These are phyloP conservation scores for Silybum marianum DNA, from an alignment of 129 eudicot species.

Conservation along the genomic window DNA sequence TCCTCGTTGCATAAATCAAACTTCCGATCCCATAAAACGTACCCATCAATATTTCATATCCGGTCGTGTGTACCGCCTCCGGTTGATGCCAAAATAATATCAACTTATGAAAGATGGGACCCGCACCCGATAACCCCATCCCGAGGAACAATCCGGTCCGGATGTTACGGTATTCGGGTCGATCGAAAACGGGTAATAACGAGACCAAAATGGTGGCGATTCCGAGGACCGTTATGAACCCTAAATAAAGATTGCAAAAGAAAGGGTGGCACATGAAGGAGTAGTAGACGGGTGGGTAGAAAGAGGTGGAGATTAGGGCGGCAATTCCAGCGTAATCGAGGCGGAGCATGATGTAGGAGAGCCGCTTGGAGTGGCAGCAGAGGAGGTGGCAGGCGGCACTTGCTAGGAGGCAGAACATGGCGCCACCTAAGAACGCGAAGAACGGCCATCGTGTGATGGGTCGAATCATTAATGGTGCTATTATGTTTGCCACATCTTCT, in stretches of 20 bases:
- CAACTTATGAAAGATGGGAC: conserved; percentile 80
- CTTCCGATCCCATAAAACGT: conserved; percentile 82
- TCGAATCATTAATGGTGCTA: conserved; percentile 64
- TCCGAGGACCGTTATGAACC: conserved; percentile 79
- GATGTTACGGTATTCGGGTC: conserved; percentile 68
- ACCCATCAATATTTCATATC: conserved; percentile 93
- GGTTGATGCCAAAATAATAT: conserved; percentile 80
- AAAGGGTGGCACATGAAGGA: conserved; percentile 98
- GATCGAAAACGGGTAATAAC: conserved; percentile 79
- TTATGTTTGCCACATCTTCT: conserved; percentile 73
- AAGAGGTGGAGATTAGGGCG: conserved; percentile 92
- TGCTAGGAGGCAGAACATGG: conserved; percentile 91
- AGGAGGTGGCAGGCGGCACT: conserved; percentile 93
- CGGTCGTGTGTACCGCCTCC: conserved; percentile 84
- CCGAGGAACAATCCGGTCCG: conserved; percentile 76
- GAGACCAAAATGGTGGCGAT: conserved; percentile 65
- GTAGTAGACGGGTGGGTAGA: conserved; percentile 94
- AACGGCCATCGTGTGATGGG: conserved; percentile 98
- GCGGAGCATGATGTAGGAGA: conserved; percentile 87
- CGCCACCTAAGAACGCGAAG: conserved; percentile 94
- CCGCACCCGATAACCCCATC: conserved; percentile 92
- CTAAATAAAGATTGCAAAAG: conserved; percentile 87
- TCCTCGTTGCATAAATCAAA: conserved; percentile 76
- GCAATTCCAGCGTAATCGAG: conserved; percentile 97
- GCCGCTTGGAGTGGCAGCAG: conserved; percentile 83